These are phyloP conservation scores for Acanthamoeba sp. DNA, from an alignment of 208 protist species.

Conservation along the genomic window DNA sequence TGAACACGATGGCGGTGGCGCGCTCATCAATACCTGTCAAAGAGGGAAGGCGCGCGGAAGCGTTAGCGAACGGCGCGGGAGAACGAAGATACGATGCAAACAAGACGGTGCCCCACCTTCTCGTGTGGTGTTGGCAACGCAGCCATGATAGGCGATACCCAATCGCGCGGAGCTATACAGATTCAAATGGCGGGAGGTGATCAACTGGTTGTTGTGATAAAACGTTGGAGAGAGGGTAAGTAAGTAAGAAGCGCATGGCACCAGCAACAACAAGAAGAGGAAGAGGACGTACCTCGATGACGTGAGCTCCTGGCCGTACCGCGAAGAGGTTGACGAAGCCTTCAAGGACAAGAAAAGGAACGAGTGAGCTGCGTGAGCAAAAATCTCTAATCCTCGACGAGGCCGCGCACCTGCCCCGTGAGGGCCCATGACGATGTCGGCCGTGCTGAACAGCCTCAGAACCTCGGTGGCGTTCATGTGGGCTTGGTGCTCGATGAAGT, in stretches of 20 bases:
- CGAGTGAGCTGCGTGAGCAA: not conserved
- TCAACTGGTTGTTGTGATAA: constrained; percentile 7
- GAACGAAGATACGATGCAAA: not conserved
- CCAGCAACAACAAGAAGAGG: not conserved
- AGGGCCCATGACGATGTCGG: constrained; percentile 61
- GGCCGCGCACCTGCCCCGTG: constrained; percentile 2
- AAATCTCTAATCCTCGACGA: not conserved
- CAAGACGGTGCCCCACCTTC: not conserved
- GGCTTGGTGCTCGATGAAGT: not conserved
- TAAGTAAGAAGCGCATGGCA: no score
- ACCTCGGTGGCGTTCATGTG: not conserved
- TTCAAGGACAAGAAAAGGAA: not conserved
- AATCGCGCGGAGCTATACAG: not conserved
- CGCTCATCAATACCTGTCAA: not conserved
- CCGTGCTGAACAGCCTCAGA: not conserved
- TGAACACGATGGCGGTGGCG: not conserved
- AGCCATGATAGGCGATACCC: constrained; percentile 54
- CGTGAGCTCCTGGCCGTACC: constrained; percentile 11
- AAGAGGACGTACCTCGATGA: constrained; percentile 31
- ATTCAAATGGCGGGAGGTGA: constrained; percentile 58
- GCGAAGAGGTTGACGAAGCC: constrained; percentile 66
- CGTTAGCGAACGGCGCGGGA: not conserved
- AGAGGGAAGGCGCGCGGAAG: not conserved
- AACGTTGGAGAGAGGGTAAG: no score
- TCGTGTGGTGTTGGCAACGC: not conserved